Evolutionary conservation across 2,329 filamentous ascomycete genomes (phyloP), one percentile per base, ranked within the genome.

Genomic region (Aspergillus flavus): DNA sequence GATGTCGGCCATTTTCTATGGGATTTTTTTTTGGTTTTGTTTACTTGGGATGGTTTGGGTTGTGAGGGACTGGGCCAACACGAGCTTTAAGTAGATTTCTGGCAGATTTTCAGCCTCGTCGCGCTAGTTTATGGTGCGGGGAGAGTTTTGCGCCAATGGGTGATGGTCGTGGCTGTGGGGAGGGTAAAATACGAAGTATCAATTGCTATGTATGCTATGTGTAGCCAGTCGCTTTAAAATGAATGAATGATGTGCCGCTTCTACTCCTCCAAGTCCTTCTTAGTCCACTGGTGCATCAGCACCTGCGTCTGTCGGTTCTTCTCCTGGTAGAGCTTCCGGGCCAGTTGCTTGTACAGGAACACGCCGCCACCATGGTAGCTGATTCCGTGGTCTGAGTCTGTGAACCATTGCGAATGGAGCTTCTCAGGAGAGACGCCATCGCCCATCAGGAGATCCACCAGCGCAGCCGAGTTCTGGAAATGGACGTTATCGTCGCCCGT

Each of bases 401-500:
- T 90, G 64, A 90, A 91, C 23, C 84, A 85, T 63, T 87, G 84
- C 77, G 86, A 85, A 71, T 86, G 82, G 81, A 91, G 81, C 79
- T 89, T 87, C 62, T 84, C 79, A 0, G 88, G 86, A 0, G 83
- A 82, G 0, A 91, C 86, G 0, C 84, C 85, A 0, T 77, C 83
- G 0, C 84, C 83, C 36, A 91, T 85, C 0, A 91, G 76, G 26
- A 88, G 73, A 68, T 91, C 88, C 0, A 87, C 77, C 39, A 91
- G 74, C 0, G 84, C 87, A 0, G 88, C 88, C 0, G 84, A 71
- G 65, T 91, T 86, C 76, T 91, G 88, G 72, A 89, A 91, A 71
- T 91, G 89, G 16, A 91, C 89, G 58, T 91, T 91, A 68, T 91
- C 89, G 66, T 91, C 89, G 0, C 87, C 88, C 0, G 86, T 86